Evolutionary conservation across 2,329 filamentous ascomycete species (phyloP).

Genomic region (Venturia pyrina): DNA sequence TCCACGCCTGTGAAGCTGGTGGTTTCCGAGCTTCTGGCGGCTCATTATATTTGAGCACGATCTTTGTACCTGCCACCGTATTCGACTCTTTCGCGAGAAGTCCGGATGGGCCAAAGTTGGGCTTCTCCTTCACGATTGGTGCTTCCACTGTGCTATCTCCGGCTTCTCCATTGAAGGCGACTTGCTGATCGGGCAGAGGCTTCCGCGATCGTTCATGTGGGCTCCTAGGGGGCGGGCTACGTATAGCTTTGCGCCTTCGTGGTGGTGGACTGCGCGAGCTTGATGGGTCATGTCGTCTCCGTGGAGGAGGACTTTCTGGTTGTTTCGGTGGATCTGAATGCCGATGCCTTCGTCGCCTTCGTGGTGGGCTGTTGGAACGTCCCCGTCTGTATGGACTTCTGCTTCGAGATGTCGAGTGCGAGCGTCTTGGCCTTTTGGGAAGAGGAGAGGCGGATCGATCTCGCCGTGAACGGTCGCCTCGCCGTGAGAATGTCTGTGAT

Average conservation of each 20-base stretch:
- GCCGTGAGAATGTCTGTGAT: neutral
- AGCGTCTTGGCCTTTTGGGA: slow-evolving; percentile 4
- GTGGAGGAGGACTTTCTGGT: neutral
- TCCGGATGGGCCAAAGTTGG: slow-evolving; percentile 75
- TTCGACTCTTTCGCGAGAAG: slow-evolving; percentile 83
- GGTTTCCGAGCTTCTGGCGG: slow-evolving; percentile 88
- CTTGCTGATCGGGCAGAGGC: slow-evolving; percentile 36
- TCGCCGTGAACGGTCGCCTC: neutral
- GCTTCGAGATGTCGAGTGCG: neutral
- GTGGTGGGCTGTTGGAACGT: slow-evolving; percentile 12
- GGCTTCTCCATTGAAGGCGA: slow-evolving; percentile 30
- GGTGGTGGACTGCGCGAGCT: slow-evolving; percentile 2
- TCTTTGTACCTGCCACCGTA: slow-evolving; percentile 61
- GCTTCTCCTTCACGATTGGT: slow-evolving; percentile 62
- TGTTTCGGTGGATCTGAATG: slow-evolving; percentile 18
- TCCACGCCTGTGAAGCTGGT: slow-evolving; percentile 68
- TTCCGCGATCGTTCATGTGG: slow-evolving; percentile 23
- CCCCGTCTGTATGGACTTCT: neutral
- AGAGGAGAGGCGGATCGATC: neutral
- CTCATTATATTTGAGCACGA: slow-evolving; percentile 92
- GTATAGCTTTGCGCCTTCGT: neutral
- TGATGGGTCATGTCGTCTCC: neutral
- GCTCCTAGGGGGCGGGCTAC: neutral
- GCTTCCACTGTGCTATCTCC: slow-evolving; percentile 24
- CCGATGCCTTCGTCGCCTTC: slow-evolving; percentile 29